phyloP scores from a whole-genome alignment of 305 asterid species.

The Solanum chacoense region DNA sequence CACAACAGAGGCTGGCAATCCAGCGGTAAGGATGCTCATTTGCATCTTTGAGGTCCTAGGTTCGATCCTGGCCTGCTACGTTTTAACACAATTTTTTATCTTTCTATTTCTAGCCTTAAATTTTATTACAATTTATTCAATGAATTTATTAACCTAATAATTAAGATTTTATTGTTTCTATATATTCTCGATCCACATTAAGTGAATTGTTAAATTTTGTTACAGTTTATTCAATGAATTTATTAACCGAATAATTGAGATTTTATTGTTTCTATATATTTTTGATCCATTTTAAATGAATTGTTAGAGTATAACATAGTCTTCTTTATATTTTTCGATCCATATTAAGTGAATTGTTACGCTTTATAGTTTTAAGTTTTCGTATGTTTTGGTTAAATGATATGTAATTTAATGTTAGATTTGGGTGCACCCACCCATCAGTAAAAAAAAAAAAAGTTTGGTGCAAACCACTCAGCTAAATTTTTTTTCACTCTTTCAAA shows the following conservation, averaged over 20 bases:
- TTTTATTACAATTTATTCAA: neutral
- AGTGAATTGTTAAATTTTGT: neutral
- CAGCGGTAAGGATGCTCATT: neutral
- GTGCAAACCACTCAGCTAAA: neutral
- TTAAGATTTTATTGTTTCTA: neutral
- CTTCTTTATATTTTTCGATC: neutral
- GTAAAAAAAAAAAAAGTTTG: neutral
- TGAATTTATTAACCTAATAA: neutral
- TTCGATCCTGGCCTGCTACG: neutral
- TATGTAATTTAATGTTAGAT: neutral
- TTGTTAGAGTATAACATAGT: neutral
- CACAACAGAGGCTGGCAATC: neutral
- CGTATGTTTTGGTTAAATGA: neutral
- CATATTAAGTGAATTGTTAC: neutral
- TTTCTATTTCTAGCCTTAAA: neutral
- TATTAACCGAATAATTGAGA: neutral
- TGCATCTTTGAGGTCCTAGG: neutral
- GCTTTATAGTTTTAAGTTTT: neutral
- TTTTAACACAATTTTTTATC: neutral
- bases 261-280: neutral
- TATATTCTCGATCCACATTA: neutral
- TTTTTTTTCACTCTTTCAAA: neutral
- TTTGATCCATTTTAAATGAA: neutral
- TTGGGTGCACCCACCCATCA: neutral
- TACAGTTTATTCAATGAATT: neutral